Base-by-base conservation (phyloP, 2,329 filamentous ascomycete species). In the Alternaria brassicicola region DNA sequence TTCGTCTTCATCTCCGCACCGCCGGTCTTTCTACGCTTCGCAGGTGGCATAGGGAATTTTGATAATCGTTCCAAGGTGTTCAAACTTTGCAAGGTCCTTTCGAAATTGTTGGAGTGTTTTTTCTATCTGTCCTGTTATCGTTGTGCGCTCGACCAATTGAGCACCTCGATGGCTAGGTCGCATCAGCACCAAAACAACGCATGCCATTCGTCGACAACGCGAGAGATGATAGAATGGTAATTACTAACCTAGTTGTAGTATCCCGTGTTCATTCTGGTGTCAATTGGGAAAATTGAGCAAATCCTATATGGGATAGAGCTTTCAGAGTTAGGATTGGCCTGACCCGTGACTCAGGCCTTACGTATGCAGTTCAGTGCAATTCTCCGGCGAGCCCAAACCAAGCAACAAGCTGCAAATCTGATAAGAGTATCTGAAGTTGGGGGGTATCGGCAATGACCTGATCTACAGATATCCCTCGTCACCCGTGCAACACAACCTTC, bases 71-170 rank as follows among this genome's bases (percentile, higher is more conserved):
- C 57, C 9, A 42, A 50, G 7, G 7, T 31, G 12, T 9, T 21
- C 49, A n/a, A 42, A 36, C 23, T n/a, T 43, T 55, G 35, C 38
- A 10, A 28, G 25, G 6, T 5, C n/a, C 9, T 13, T 4, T 25
- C 13, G 23, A 42, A 26, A 23, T 31, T 54, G 45, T 55, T 56
- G 55, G 53, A 36, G 58, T 30, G 55, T 38, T 59, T 64, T 66
- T 71, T 64, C 57, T 67, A 64, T 57, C 61, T 63, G 59, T 42
- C 12, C 13, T 9, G n/a, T 55, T 31, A 10, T 25, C 48, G 47
- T 63, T 65, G 65, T 70, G 69, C 47, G 64, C 47, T 61, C 49
- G 55, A 59, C 69, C 65, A 71, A 68, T 64, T 72, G 70, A 73
- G 71, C 62, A 73, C 70, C 70, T 65, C 64, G 53, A 72, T 74